Percentiles rank a stretch among this genome's conserved stretches.
phyloP scores from a whole-genome alignment of 2,329 filamentous ascomycete species.

The Aspergillus oerlinghausenensis region DNA sequence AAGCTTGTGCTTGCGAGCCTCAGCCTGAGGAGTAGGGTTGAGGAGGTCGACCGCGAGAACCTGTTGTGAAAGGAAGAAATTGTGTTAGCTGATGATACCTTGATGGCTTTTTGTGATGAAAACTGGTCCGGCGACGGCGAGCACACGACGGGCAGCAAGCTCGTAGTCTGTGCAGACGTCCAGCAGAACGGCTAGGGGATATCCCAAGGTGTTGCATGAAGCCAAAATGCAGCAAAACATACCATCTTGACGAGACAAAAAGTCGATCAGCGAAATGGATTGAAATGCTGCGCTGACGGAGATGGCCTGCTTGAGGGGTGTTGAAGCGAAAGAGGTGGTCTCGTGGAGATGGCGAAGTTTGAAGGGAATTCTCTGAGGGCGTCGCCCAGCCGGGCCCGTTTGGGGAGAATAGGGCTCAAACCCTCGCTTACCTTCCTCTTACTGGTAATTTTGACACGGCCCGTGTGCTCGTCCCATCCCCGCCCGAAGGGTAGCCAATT shows the following conservation, averaged over 20 bases:
- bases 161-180: not conserved
- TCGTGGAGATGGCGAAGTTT: constrained; percentile 32
- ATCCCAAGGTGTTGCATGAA: not conserved
- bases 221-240: constrained; percentile 17
- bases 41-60: constrained; percentile 99
- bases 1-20: constrained; percentile 99
- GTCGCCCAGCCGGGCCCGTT: constrained; percentile 22
- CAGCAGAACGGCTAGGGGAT: not conserved
- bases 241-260: constrained; percentile 43
- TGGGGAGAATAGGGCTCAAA: constrained; percentile 32
- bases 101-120: not conserved
- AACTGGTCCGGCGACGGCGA: constrained; percentile 11
- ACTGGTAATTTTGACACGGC: constrained; percentile 10
- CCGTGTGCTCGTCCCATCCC: not conserved
- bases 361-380: constrained; percentile 29
- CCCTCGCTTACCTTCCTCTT: constrained; percentile 36
- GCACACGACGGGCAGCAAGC: constrained; percentile 5
- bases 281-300: constrained; percentile 37
- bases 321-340: constrained; percentile 30
- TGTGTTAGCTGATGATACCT: constrained; percentile 19
- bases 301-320: constrained; percentile 36
- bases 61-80: constrained; percentile 45
- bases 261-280: constrained; percentile 38
- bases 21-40: constrained; percentile 95
- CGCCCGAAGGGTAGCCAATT: not conserved